Evolutionary conservation across 2,329 filamentous ascomycete genomes (phyloP).

Genomic region (Nemania sp.): DNA sequence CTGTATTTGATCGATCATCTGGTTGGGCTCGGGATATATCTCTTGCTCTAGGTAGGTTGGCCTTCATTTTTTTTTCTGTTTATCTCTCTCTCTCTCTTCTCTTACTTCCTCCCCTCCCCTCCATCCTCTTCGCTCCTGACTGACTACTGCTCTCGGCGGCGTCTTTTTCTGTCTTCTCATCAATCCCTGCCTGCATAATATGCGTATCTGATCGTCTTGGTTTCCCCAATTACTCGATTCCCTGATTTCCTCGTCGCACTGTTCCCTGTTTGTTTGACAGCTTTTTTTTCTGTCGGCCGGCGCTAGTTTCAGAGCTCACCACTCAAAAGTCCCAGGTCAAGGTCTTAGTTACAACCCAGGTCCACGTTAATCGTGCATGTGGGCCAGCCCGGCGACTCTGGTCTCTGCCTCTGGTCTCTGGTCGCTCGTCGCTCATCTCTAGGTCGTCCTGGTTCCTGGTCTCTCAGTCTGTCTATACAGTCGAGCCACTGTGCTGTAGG

Average conservation of each 20-base stretch:
- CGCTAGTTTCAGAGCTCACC: conserved; percentile 25
- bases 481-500: too few species aligned
- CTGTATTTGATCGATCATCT: background rate
- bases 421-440: too few species aligned
- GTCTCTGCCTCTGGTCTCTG: background rate
- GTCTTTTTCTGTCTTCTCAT: background rate
- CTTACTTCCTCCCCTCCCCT: too few species aligned
- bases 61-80: background rate
- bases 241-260: background rate
- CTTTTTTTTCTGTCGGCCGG: conserved; percentile 14
- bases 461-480: too few species aligned
- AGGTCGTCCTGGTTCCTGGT: too few species aligned
- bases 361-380: conserved; percentile 21
- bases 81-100: too few species aligned
- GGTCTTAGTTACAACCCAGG: conserved; percentile 1
- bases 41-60: background rate
- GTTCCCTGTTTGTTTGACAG: conserved; percentile 1
- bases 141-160: too few species aligned
- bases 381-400: conserved; percentile 17
- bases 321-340: background rate
- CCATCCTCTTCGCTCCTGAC: background rate
- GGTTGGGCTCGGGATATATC: conserved; percentile 18
- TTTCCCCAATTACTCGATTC: background rate
- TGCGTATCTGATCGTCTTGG: background rate
- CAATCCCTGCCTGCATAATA: background rate